Evolutionary conservation across 1,139 yeast species (phyloP), one percentile per base, ranked within the genome.

Genomic region (Nakaseomyces bracarensis): DNA sequence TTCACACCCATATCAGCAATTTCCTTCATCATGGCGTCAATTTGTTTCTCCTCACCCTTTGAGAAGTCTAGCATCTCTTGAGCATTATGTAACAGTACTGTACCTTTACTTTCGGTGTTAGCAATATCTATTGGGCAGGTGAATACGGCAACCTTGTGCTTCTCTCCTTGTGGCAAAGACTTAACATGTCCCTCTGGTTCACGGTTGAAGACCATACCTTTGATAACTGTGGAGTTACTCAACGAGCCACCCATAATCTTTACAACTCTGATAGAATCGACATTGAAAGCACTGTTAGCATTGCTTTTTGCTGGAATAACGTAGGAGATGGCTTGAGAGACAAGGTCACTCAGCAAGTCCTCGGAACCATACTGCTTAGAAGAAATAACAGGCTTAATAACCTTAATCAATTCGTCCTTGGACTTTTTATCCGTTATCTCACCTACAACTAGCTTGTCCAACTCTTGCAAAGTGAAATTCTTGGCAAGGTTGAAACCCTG

Each of bases 191-290:
- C 95, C 63, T 91, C 97, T 10, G 98, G 96, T 63, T 87, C 95
- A 57, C 94, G 76, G 53, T 95, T 95, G 72, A 93, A 91, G 33
- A 93, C 96, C 98, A 91, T 91, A 53, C 98, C 98, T 66, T 84
- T 85, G 52, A 93, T 71, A 43, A 93, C 98, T 54, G 74, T 73
- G 8, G 95, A 82, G 53, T 74, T 73, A 27, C 71, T 67, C 53
- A 93, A 70, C 43, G 93, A 73, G 18, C 95, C 74, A 46, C 98
- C 98, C 96, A 91, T 85, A 54, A 91, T 82, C 67, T 91, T 91
- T 39, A 91, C 98, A 23, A 91, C 96, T 62, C 98, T 79, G 48
- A 91, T 75, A 44, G 87, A 82, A 61, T 91, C 98, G 45, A 91
- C 91, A 61, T 89, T 91, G 70, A 89, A 89, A 41, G 56, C 61